Evolutionary conservation across 2,329 filamentous ascomycete species (phyloP), one percentile per base, ranked within the genome.

Genomic region (Periconia digitata): DNA sequence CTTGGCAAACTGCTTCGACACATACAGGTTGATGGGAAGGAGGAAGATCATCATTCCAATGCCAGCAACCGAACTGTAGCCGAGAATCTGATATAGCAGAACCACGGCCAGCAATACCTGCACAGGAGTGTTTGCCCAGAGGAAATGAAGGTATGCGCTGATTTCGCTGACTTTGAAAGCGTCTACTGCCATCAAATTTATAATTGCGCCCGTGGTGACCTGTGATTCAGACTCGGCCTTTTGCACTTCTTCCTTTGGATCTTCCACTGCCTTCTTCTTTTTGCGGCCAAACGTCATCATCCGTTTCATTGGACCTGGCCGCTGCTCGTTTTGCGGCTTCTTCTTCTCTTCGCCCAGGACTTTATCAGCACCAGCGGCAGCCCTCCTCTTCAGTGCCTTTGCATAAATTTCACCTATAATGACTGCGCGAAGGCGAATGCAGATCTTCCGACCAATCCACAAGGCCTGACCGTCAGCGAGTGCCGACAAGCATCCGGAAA

Each of bases 161-260:
- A 96, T 86, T 68, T 99, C 94, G 53, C 90, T 89, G 46, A 99
- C 90, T 75, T 99, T 99, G 83, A 97, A 97, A 40, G 92, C 96
- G 76, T 99, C 95, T 35, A 99, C 95, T 10, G 94, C 95, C 94
- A 99, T 99, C 57, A 99, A 79, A 71, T 97, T 99, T 76, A 99
- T 99, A 64, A 99, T 96, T n/a, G 94, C 95, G 54, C 95, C 94
- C 43, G 95, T 81, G 52, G 94, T 96, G 34, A 91, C 92, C 74
- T 95, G 90, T 49, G 87, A 82, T 53, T 90, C 86, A 15, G 70
- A 67, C 13, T 62, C 59, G 0, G 63, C 53, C 41, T 64, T 62
- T 21, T 63, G 52, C 18, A 66, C 53, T 2, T 67, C 58, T 8
- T 58, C 39, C 40, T 70, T 66, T 24, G 73, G 62, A 47, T 76